Percentiles rank a stretch among this genome's conserved stretches.
These are phyloP conservation scores for Fomitopsis palustris DNA, from an alignment of 1,284 basidiomycete genomes.

Conservation along the genomic window DNA sequence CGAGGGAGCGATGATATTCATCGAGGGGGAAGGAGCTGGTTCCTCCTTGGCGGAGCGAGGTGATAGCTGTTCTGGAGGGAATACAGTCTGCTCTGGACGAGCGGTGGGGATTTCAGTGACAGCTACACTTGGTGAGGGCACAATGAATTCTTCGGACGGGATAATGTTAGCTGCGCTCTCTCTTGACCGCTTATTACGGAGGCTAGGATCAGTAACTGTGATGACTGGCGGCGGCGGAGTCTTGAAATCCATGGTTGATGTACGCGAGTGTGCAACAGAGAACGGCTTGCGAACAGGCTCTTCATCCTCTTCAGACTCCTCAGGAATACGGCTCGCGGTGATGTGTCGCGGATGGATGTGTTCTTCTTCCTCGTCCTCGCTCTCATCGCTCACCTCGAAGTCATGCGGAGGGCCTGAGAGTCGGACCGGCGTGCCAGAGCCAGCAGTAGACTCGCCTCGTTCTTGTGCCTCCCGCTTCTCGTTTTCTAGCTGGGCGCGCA, in stretches of 20 bases:
- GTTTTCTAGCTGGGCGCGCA: conserved; percentile 63
- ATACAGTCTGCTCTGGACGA: conserved; percentile 37
- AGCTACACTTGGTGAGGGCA: conserved; percentile 31
- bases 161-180: conserved; percentile 24
- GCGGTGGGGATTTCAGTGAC: conserved; percentile 39
- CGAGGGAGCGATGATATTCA: conserved; percentile 6
- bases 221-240: conserved; percentile 8
- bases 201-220: conserved; percentile 8
- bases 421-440: conserved; percentile 31
- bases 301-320: conserved; percentile 56
- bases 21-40: conserved; percentile 22
- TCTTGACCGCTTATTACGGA: conserved; percentile 9
- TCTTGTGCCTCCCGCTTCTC: conserved; percentile 46
- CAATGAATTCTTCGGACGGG: conserved; percentile 30
- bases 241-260: conserved; percentile 15
- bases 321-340: conserved; percentile 50
- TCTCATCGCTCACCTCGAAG: conserved; percentile 79
- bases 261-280: conserved; percentile 1
- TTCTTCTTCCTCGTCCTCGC: conserved; percentile 56
- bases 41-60: conserved; percentile 11
- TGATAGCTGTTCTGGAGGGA: conserved; percentile 28
- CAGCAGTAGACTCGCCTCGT: conserved; percentile 26
- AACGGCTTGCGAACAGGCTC: conserved; percentile 19
- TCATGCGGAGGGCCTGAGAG: conserved; percentile 61
- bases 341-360: neutral